Percentiles rank a stretch among this genome's conserved stretches.
Evolutionary conservation across 1,139 yeast genomes (phyloP).

Genomic region (Pichia sp.): DNA sequence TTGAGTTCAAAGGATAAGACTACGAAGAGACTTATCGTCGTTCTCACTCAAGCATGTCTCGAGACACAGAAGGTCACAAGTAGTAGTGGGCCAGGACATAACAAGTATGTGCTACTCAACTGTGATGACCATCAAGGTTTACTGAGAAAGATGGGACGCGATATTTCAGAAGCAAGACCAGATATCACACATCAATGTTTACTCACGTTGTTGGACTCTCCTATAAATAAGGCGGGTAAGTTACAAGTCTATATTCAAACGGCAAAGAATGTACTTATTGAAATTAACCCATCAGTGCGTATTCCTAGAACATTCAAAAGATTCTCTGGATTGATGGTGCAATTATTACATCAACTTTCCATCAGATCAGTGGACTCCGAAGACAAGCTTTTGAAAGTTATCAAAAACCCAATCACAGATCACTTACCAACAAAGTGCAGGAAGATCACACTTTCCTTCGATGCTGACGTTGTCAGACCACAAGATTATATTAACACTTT

Average conservation of each 20-base stretch:
- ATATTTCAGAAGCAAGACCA: constrained; percentile 96
- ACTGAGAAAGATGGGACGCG: constrained; percentile 91
- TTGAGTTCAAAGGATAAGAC: constrained; percentile 75
- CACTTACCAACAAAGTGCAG: constrained; percentile 95
- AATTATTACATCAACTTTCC: constrained; percentile 81
- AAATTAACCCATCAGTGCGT: constrained; percentile 93
- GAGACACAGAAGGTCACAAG: constrained; percentile 87
- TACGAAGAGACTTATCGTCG: constrained; percentile 83
- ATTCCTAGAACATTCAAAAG: constrained; percentile 97
- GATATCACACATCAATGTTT: constrained; percentile 97
- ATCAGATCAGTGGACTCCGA: constrained; percentile 93
- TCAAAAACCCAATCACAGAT: constrained; percentile 94
- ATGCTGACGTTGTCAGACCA: constrained; percentile 80
- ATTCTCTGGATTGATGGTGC: constrained; percentile 97
- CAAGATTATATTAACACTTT: constrained; percentile 80
- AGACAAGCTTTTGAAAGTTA: constrained; percentile 86
- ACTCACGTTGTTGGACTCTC: constrained; percentile 86
- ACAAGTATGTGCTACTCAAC: constrained; percentile 84
- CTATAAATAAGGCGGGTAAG: constrained; percentile 94
- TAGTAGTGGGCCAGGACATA: constrained; percentile 74
- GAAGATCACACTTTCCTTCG: constrained; percentile 88
- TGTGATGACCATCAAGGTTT: constrained; percentile 99
- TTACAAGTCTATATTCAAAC: constrained; percentile 95
- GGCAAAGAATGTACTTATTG: constrained; percentile 88
- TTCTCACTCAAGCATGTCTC: constrained; percentile 87